Evolutionary conservation across 352 stramenopile genomes (phyloP).

Genomic region (Blastocystis hominis): DNA sequence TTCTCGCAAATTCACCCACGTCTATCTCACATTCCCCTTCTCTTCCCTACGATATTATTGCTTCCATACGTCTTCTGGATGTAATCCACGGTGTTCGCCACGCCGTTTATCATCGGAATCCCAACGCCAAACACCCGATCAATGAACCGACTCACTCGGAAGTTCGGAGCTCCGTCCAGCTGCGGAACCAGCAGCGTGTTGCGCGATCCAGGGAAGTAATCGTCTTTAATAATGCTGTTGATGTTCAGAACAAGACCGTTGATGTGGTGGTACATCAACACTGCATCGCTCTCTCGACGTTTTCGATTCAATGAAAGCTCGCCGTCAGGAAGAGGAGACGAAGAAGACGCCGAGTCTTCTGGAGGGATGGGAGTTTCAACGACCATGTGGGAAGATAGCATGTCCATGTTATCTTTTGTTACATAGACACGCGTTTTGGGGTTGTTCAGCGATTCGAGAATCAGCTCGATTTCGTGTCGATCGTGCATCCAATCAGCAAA

Average conservation of each 20-base stretch:
- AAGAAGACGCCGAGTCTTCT: slow-evolving; percentile 56
- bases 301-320: neutral
- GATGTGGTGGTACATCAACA: slow-evolving; percentile 72
- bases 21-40: neutral
- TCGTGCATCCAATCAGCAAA: slow-evolving; percentile 58
- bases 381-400: slow-evolving; percentile 63
- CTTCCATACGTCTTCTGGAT: slow-evolving; percentile 65
- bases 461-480: slow-evolving; percentile 43
- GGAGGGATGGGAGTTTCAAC: neutral
- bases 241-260: slow-evolving; percentile 67
- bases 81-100: slow-evolving; percentile 58
- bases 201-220: slow-evolving; percentile 73
- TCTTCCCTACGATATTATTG: slow-evolving; percentile 65
- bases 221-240: slow-evolving; percentile 74
- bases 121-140: slow-evolving; percentile 59
- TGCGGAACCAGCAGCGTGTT: slow-evolving; percentile 61
- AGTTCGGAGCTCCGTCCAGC: slow-evolving; percentile 73
- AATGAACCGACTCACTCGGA: slow-evolving; percentile 70
- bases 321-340: slow-evolving; percentile 67
- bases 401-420: slow-evolving; percentile 73
- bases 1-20: slow-evolving; percentile 78
- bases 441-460: slow-evolving; percentile 41
- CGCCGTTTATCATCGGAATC: slow-evolving; percentile 58
- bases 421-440: slow-evolving; percentile 58
- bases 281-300: slow-evolving; percentile 64